Evolutionary conservation across 108 stramenopile genomes (phyloP).

Genomic region (Cyclotella choctawhatcheeana): DNA sequence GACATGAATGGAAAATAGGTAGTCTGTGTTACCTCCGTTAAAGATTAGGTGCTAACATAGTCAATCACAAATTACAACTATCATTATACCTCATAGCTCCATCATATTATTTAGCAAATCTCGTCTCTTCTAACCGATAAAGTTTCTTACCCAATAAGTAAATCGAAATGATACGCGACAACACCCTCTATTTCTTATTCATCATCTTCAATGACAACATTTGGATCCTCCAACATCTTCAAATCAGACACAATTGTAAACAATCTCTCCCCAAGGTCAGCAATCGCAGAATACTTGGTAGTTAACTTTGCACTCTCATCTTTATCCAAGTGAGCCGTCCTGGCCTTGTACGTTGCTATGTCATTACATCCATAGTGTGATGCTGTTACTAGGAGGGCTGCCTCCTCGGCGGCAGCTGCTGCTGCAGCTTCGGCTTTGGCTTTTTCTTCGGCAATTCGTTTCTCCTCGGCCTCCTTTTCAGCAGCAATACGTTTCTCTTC

Average conservation of each 20-base stretch:
- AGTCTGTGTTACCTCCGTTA: too few species aligned
- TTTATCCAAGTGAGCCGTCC: constrained; percentile 29
- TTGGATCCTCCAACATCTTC: constrained; percentile 42
- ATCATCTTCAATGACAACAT: background rate
- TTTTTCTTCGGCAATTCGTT: too few species aligned
- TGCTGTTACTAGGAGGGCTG: constrained; percentile 6
- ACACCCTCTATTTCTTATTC: background rate
- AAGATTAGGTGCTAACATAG: too few species aligned
- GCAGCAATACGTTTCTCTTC: background rate
- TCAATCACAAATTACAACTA: too few species aligned
- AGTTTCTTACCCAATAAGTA: too few species aligned
- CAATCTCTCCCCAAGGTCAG: constrained; percentile 54
- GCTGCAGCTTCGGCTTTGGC: too few species aligned
- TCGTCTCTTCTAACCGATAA: too few species aligned
- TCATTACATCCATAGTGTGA: constrained; percentile 3
- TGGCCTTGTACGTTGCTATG: constrained; percentile 20
- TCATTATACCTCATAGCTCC: too few species aligned
- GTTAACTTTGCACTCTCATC: constrained; percentile 42
- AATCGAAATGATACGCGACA: too few species aligned
- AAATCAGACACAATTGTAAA: constrained; percentile 59
- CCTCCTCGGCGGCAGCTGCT: constrained; percentile 12
- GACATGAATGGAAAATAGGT: too few species aligned
- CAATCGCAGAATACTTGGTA: constrained; percentile 50
- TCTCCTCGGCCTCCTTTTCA: constrained; percentile 13
- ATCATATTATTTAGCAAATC: too few species aligned